Base-by-base conservation (phyloP, 805 yeast species). In the Ogataea ramenticola region DNA sequence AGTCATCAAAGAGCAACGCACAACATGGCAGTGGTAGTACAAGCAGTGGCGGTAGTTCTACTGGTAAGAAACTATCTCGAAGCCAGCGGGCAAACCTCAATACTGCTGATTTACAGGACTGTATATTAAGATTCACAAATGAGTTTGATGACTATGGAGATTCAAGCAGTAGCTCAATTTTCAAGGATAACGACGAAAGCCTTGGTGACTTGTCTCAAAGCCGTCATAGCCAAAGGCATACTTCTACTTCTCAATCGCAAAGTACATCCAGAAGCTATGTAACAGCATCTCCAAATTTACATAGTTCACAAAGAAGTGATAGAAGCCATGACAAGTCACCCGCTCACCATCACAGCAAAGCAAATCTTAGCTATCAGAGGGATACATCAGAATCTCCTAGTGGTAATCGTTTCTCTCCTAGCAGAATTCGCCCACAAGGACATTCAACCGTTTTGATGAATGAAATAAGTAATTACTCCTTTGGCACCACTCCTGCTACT, bases 91-190 rank as follows among this genome's bases (percentile, higher is more conserved):
- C 65, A 6, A 40, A 32, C 14, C 49, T 65, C 5, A 69, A 69
- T 49, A 66, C 71, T 0, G 48, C 66, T 15, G 72, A 66, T 46
- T 48, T 68, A 32, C 68, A 69, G 52, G 66, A 67, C 40, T 68
- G 72, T 47, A 57, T 70, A 17, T 39, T 65, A 31, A 57, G 62
- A 32, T 68, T 70, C 45, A 55, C 71, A 1, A 64, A 63, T 46
- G 74, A 70, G 39, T 69, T 68, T 51, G 72, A 68, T 50, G 72
- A 67, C 43, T 38, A 35, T 33, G 15, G 27, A 26, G 48, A 50
- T 30, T 30, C 36, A 26, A 27, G 33, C 21, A 36, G 38, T 30
- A 34, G 24, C 34, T 43, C 44, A 22, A 41, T 40, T 26, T 34
- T 34, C 17, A 43, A 19, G n/a, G 22, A 34, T 19, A 32, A n/a